phyloP scores from a whole-genome alignment of 225 moss, liverwort and hornwort species.

The Marchantia paleacea region DNA sequence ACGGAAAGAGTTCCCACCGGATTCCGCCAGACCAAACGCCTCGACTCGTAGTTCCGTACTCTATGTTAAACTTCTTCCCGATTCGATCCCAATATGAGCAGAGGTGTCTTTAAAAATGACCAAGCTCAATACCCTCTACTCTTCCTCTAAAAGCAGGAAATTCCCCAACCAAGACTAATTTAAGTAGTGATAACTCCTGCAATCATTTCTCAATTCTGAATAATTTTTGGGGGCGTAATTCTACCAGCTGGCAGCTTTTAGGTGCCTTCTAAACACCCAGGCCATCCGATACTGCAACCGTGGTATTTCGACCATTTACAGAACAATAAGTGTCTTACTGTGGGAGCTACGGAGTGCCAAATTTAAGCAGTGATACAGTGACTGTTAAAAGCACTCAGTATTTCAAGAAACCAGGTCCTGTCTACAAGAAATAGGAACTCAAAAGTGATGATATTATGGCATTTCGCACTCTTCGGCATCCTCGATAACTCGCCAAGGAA shows the following conservation, averaged over 20 bases:
- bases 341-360: neutral
- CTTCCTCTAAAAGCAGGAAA: too few relatives aligned
- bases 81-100: too few relatives aligned
- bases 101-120: too few relatives aligned
- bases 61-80: too few relatives aligned
- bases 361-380: neutral
- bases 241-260: neutral
- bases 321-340: neutral
- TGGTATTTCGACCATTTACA: conserved; percentile 12
- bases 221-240: too few relatives aligned
- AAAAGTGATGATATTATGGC: conserved; percentile 8
- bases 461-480: neutral
- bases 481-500: neutral
- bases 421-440: conserved; percentile 16
- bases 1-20: too few relatives aligned
- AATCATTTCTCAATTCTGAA: too few relatives aligned
- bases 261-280: neutral
- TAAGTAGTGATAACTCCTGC: too few relatives aligned
- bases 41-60: too few relatives aligned
- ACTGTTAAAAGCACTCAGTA: neutral
- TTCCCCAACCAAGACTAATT: too few relatives aligned
- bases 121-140: too few relatives aligned
- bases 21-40: too few relatives aligned
- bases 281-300: conserved; percentile 1
- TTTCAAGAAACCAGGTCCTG: neutral